Conservation (phyloP, 257 asterid species). For the Solanum tarapatanum region DNA sequence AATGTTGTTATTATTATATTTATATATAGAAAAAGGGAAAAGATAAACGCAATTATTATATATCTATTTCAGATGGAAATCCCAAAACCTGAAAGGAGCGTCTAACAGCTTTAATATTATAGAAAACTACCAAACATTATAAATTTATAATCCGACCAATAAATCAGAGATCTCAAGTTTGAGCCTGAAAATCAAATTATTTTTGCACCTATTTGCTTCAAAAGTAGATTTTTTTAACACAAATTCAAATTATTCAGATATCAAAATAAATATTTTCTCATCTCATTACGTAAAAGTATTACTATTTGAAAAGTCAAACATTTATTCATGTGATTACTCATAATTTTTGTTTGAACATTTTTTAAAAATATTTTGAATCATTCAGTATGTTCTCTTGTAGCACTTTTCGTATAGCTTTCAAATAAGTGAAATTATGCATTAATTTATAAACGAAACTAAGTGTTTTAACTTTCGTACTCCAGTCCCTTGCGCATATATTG, state of each 20-base stretch:
- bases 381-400: background rate
- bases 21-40: background rate
- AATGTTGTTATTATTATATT: background rate
- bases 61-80: background rate
- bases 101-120: background rate
- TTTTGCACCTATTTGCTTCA: background rate
- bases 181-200: background rate
- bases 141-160: background rate
- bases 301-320: background rate
- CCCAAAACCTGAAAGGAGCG: background rate
- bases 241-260: background rate
- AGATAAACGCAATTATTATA: background rate
- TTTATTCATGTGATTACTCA: background rate
- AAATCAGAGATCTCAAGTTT: background rate
- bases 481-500: background rate
- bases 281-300: background rate
- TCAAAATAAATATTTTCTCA: background rate
- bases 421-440: background rate
- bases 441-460: background rate
- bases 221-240: background rate
- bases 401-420: background rate
- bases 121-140: background rate
- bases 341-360: background rate
- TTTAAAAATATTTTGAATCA: background rate
- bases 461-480: background rate